phyloP scores from a whole-genome alignment of 805 yeast species.

The Cyberlindnera galapagoensis region DNA sequence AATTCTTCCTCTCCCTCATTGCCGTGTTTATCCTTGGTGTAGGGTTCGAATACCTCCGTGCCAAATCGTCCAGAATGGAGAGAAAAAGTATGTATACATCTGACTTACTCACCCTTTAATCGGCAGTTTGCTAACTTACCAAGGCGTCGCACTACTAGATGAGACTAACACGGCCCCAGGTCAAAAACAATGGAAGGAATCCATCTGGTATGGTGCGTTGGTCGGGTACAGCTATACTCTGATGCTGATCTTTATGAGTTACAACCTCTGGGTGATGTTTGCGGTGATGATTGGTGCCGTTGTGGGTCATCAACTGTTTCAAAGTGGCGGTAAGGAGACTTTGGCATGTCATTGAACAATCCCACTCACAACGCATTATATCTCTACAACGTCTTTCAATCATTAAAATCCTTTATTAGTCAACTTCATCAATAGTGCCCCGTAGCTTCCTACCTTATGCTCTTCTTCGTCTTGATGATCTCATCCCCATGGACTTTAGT shows the following conservation, averaged over 20 bases:
- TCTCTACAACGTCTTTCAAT: too few species aligned
- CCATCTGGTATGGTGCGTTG: slow-evolving; percentile 52
- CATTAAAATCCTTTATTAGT: too few species aligned
- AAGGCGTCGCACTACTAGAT: slow-evolving; percentile 3
- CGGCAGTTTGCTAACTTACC: slow-evolving; percentile 3
- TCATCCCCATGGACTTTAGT: slow-evolving; percentile 20
- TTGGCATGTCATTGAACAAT: slow-evolving; percentile 23
- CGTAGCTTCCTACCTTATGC: slow-evolving; percentile 12
- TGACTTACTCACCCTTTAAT: not conserved
- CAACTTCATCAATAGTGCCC: too few species aligned
- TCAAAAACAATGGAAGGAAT: slow-evolving; percentile 25
- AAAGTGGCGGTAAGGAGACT: slow-evolving; percentile 23
- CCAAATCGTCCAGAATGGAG: slow-evolving; percentile 13
- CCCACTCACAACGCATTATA: too few species aligned
- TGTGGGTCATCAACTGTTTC: slow-evolving; percentile 63
- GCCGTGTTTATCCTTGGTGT: slow-evolving; percentile 43
- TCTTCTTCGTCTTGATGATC: slow-evolving; percentile 19
- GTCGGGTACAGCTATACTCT: slow-evolving; percentile 64
- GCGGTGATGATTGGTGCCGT: slow-evolving; percentile 69
- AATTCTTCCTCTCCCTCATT: slow-evolving; percentile 46
- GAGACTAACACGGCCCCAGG: slow-evolving; percentile 8
- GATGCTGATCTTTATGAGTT: slow-evolving; percentile 84
- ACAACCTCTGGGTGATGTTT: slow-evolving; percentile 78
- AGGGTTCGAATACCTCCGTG: slow-evolving; percentile 56
- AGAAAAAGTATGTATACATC: slow-evolving; percentile 15